Evolutionary conservation across 2,329 filamentous ascomycete genomes (phyloP), one percentile per base, ranked within the genome.

Genomic region (Cordyceps cicadae): DNA sequence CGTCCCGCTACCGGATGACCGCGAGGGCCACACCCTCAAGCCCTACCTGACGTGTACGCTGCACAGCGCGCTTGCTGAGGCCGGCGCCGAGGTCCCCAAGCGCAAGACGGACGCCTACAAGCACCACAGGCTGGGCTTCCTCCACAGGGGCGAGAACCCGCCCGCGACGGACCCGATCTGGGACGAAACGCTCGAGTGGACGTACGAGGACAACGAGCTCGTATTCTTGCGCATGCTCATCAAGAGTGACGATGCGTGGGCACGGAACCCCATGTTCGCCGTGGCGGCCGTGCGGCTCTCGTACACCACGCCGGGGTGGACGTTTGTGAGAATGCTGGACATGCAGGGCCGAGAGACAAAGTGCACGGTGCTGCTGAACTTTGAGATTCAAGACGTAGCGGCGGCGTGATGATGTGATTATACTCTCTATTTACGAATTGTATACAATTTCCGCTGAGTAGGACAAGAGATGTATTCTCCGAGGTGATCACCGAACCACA

Each of bases 41-140:
- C 85, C 85, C 0, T 89, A 89, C 63, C 70, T 89, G 14, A 88
- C 86, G 0, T 87, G 85, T 69, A 83, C 81, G 0, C 77, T 89
- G 2, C 76, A 85, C 37, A 85, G 86, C 64, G 83, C 85, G 0
- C 77, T 79, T 26, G 74, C 81, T 29, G 72, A 76, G 4, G 74
- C 74, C 3, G 72, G 78, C 3, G 19, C 11, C 41, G 57, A 41
- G 19, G 77, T 79, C 1, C 75, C 77, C 0, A 89, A 89, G 75
- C 77, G 80, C 62, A 87, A 87, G 76, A 88, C 86, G 1, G 66
- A 70, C 0, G 74, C 76, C 0, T 88, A 87, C 72, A 82, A 80
- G 64, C 82, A 84, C 59, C 84, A 86, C 68, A 81, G 77, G 63
- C 67, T 75, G 0, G 80, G 79, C 0, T 79, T 86, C 60, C 69